Conservation (phyloP, 306 rosid species). For the Urtica urens region DNA sequence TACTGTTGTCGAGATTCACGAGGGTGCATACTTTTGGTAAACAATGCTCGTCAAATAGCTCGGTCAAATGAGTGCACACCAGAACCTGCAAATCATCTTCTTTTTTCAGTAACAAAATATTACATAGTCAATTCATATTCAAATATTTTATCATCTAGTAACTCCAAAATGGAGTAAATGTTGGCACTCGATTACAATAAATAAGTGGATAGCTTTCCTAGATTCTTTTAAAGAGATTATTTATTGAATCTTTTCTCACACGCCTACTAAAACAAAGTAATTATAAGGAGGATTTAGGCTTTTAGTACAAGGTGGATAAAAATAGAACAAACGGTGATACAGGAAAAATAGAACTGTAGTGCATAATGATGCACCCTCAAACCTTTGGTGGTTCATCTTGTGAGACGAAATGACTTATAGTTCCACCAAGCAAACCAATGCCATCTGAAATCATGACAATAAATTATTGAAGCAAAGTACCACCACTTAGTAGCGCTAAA, state of each 20-base stretch:
- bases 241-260: not conserved
- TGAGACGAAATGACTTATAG: constrained; percentile 60
- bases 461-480: constrained; percentile 22
- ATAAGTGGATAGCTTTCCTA: no score
- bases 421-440: constrained; percentile 86
- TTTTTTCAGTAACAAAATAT: no score
- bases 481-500: constrained; percentile 8
- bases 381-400: constrained; percentile 78
- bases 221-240: no score
- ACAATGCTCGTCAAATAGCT: constrained; percentile 63
- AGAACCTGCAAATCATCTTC: constrained; percentile 66
- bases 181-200: no score
- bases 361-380: constrained; percentile 14
- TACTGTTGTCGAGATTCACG: constrained; percentile 16
- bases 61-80: constrained; percentile 88
- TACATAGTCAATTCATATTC: no score
- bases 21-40: constrained; percentile 39
- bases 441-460: constrained; percentile 55
- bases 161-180: no score
- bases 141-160: no score
- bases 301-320: not conserved
- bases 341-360: not conserved
- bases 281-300: not conserved
- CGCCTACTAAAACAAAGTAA: not conserved
- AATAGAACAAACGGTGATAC: not conserved